These are phyloP conservation scores for Nissolia schottii DNA, from an alignment of 306 rosid genomes.

Conservation along the genomic window DNA sequence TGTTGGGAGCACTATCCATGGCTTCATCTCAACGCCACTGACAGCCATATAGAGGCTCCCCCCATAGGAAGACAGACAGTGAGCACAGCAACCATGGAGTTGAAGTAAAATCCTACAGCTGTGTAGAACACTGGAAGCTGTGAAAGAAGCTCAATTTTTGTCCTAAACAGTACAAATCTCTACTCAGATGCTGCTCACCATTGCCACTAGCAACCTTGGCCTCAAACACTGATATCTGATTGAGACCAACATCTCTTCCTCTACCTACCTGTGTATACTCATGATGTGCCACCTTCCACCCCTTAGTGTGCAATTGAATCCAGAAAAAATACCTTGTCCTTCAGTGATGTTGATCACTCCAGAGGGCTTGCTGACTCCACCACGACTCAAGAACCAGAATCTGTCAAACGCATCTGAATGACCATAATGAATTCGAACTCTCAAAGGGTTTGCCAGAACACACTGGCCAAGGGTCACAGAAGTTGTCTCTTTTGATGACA, in stretches of 20 bases:
- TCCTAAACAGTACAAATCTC: constrained; percentile 90
- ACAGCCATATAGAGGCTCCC: constrained; percentile 93
- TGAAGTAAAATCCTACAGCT: constrained; percentile 72
- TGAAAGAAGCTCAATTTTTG: constrained; percentile 95
- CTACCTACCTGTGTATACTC: constrained; percentile 95
- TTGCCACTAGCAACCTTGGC: constrained; percentile 93
- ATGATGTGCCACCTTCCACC: constrained; percentile 97
- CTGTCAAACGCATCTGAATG: constrained; percentile 94
- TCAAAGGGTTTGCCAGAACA: constrained; percentile 88
- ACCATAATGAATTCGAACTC: constrained; percentile 95
- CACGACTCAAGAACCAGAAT: constrained; percentile 87
- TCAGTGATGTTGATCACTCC: constrained; percentile 89
- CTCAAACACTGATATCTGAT: constrained; percentile 93
- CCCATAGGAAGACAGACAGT: constrained; percentile 83
- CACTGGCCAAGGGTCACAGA: constrained; percentile 95
- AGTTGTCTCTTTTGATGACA: constrained; percentile 91
- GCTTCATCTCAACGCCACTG: constrained; percentile 66
- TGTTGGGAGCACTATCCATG: constrained; percentile 35
- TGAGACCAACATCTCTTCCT: constrained; percentile 96
- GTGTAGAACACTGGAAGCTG: constrained; percentile 89
- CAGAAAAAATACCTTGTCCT: constrained; percentile 95
- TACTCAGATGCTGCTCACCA: constrained; percentile 94
- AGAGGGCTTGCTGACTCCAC: constrained; percentile 94
- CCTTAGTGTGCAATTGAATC: constrained; percentile 91
- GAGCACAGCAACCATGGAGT: constrained; percentile 68